These are phyloP conservation scores for Phytophthora brassicae DNA, from an alignment of 352 stramenopile species.

Conservation along the genomic window DNA sequence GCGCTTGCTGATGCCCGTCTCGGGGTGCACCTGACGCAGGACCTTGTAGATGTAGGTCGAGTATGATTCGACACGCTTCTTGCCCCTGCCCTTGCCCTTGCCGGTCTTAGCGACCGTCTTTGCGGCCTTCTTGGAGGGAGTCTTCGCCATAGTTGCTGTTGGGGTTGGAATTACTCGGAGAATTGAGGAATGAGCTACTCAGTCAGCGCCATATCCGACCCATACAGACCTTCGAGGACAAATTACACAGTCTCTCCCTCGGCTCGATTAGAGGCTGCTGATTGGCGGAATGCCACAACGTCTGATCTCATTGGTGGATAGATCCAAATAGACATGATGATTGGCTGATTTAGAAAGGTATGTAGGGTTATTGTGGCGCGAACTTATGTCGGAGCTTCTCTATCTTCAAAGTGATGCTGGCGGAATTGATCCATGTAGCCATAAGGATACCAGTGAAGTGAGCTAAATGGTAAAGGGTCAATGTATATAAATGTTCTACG, in stretches of 20 bases:
- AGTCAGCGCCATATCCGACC: background rate
- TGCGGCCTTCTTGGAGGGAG: slow-evolving; percentile 92
- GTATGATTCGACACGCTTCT: slow-evolving; percentile 90
- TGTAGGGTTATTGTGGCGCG: slow-evolving; percentile 34
- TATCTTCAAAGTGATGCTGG: no score
- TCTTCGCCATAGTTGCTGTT: slow-evolving; percentile 91
- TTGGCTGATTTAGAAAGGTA: slow-evolving; percentile 3
- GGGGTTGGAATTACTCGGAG: slow-evolving; percentile 32
- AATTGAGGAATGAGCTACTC: slow-evolving; percentile 34
- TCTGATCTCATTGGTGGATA: slow-evolving; percentile 16
- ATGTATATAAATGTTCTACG: slow-evolving; percentile 41
- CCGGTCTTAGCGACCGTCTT: slow-evolving; percentile 80
- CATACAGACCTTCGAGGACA: slow-evolving; percentile 17
- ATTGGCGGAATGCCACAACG: slow-evolving; percentile 20
- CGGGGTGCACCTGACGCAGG: slow-evolving; percentile 94
- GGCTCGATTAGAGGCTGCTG: slow-evolving; percentile 4
- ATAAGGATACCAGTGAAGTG: no score
- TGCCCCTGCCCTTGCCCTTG: slow-evolving; percentile 85
- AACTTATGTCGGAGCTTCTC: no score
- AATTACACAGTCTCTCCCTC: slow-evolving; percentile 15
- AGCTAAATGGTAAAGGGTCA: slow-evolving; percentile 15
- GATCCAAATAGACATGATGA: no score
- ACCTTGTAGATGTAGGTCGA: slow-evolving; percentile 94
- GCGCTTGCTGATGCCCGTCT: slow-evolving; percentile 97
- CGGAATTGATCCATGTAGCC: background rate